phyloP scores from a whole-genome alignment of 139 green algal genomes.

The Eudorina sp. region DNA sequence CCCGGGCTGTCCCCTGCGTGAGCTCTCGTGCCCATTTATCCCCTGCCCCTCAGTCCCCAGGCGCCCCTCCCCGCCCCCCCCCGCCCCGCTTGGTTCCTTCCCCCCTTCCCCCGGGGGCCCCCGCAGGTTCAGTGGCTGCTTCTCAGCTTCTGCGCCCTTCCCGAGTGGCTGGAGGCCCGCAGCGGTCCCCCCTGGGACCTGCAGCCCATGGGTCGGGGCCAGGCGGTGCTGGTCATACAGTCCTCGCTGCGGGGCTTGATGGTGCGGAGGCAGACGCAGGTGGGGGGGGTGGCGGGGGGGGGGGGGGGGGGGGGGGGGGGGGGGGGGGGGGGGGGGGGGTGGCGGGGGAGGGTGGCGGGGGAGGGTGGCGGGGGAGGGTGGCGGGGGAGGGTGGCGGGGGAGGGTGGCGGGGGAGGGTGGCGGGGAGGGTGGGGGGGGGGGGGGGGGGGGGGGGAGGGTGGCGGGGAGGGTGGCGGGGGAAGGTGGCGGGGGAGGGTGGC shows the following conservation, averaged over 20 bases:
- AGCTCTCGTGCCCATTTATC: no score
- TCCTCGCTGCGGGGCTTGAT: not conserved
- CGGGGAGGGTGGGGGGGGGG: no score
- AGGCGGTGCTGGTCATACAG: constrained; percentile 26
- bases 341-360: not conserved
- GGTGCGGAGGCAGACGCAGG: not conserved
- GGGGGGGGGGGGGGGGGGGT: not conserved
- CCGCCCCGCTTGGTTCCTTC: no score
- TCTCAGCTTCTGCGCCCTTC: constrained; percentile 3
- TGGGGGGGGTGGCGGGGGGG: not conserved
- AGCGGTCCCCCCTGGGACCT: constrained; percentile 18
- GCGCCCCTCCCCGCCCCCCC: no score
- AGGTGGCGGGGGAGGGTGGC: no score
- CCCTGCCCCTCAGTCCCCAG: no score
- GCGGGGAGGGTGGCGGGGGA: no score
- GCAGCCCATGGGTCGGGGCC: constrained; percentile 7
- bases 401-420: not conserved
- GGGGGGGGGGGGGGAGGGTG: no score
- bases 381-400: not conserved
- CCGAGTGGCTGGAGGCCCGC: constrained; percentile 21
- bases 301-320: not conserved
- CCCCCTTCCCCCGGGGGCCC: not conserved
- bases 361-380: not conserved
- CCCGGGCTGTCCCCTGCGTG: no score
- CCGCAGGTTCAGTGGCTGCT: constrained; percentile 29